phyloP scores from a whole-genome alignment of 331 rosid species.

The Cucumis variabilis region DNA sequence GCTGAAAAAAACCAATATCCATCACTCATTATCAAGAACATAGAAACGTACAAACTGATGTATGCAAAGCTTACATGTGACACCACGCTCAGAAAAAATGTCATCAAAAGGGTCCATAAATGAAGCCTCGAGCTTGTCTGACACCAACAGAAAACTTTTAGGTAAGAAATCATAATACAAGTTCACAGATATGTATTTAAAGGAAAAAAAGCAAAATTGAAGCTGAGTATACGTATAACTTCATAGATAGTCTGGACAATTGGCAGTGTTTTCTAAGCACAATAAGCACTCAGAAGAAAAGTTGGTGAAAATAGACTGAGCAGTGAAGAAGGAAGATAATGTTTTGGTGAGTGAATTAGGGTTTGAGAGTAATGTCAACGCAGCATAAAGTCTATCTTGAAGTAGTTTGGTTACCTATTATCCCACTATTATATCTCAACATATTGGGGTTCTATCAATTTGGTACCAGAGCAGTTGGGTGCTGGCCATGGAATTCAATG shows the following conservation, averaged over 20 bases:
- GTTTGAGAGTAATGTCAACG: too few species aligned
- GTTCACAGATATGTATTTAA: not conserved
- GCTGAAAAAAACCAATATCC: slow-evolving; percentile 31
- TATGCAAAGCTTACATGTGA: slow-evolving; percentile 40
- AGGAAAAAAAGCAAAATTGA: not conserved
- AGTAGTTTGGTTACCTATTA: too few species aligned
- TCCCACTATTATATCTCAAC: too few species aligned
- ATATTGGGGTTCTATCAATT: too few species aligned
- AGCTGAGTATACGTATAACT: not conserved
- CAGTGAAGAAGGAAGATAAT: too few species aligned
- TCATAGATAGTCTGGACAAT: not conserved
- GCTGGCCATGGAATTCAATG: too few species aligned
- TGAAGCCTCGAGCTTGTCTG: not conserved
- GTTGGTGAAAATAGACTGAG: not conserved
- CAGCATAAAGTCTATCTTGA: too few species aligned
- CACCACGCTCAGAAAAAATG: slow-evolving; percentile 43
- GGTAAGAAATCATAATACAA: slow-evolving; percentile 2
- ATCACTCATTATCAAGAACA: slow-evolving; percentile 12
- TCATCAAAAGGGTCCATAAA: slow-evolving; percentile 52
- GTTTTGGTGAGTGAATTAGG: too few species aligned
- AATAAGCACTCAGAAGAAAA: not conserved
- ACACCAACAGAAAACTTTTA: slow-evolving; percentile 2
- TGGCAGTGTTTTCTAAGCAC: not conserved
- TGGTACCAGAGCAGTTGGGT: too few species aligned
- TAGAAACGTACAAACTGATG: not conserved